Evolutionary conservation across 441 rosid genomes (phyloP).

Genomic region (Euphorbia celastroides): DNA sequence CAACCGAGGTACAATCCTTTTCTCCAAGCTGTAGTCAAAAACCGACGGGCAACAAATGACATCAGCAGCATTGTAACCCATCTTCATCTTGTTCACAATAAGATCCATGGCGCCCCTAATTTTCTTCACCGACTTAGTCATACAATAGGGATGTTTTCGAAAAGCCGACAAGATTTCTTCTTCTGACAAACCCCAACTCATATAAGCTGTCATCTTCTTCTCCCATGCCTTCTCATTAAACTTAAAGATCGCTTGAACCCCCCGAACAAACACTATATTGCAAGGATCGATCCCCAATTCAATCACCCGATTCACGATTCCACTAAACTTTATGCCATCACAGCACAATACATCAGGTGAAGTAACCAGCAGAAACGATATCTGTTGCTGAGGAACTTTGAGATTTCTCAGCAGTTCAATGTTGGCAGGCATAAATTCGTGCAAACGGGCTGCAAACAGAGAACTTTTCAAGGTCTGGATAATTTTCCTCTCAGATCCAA

Average conservation of each 20-base stretch:
- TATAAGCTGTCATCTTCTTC: constrained; percentile 16
- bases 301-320: constrained; percentile 11
- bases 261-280: constrained; percentile 5
- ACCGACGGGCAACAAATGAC: neutral
- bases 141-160: constrained; percentile 18
- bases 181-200: constrained; percentile 29
- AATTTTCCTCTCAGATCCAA: constrained; percentile 13
- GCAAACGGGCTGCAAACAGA: neutral
- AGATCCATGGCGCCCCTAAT: constrained; percentile 17
- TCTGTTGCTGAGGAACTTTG: neutral
- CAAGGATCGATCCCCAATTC: constrained; percentile 25
- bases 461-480: neutral
- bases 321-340: neutral
- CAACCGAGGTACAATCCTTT: constrained; percentile 18
- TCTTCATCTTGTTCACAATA: constrained; percentile 21
- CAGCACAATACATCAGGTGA: neutral
- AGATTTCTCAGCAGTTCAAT: neutral
- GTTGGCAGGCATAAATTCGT: neutral
- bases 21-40: constrained; percentile 16
- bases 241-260: neutral
- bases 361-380: neutral
- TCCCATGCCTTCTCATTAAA: constrained; percentile 16
- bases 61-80: neutral
- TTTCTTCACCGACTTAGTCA: constrained; percentile 16
- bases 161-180: constrained; percentile 16